phyloP scores from a whole-genome alignment of 2,329 filamentous ascomycete genomes.

The Arachnomyces sp. region DNA sequence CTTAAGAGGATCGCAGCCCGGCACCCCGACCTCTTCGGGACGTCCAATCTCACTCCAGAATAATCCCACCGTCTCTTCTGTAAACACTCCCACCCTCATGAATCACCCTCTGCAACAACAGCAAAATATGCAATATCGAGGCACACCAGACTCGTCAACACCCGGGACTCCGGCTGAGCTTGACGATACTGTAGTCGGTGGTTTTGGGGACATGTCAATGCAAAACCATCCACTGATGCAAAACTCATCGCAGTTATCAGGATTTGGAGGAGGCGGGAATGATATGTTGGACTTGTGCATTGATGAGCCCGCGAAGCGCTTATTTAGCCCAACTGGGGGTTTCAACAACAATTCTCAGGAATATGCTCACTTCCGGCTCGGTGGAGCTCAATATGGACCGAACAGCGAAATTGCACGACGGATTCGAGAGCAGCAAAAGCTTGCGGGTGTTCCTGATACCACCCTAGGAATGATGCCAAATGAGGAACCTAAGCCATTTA shows the following conservation, averaged over 20 bases:
- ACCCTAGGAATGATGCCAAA: constrained; percentile 45
- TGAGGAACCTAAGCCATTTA: constrained; percentile 95
- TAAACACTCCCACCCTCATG: constrained; percentile 87
- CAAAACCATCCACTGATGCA: constrained; percentile 40
- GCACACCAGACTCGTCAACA: constrained; percentile 58
- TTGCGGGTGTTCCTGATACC: constrained; percentile 48
- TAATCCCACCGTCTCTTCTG: constrained; percentile 93
- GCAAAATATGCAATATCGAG: constrained; percentile 46
- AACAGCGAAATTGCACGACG: constrained; percentile 67
- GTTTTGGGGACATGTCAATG: constrained; percentile 55
- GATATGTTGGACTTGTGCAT: constrained; percentile 61
- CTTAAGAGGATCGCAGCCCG: constrained; percentile 75
- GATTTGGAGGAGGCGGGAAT: constrained; percentile 38
- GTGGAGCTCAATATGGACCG: constrained; percentile 65
- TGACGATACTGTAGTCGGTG: constrained; percentile 63
- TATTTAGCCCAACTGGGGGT: constrained; percentile 78
- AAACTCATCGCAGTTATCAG: constrained; percentile 32
- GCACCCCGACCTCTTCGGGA: constrained; percentile 69
- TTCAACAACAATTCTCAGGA: constrained; percentile 59
- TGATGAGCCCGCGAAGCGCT: constrained; percentile 86
- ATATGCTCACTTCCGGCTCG: constrained; percentile 66
- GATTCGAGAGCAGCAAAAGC: constrained; percentile 57
- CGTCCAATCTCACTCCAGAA: constrained; percentile 69
- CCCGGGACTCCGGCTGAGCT: constrained; percentile 66
- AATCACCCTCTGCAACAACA: constrained; percentile 62